These are phyloP conservation scores for Phaseolus lunatus DNA, from an alignment of 306 rosid species.

Conservation along the genomic window DNA sequence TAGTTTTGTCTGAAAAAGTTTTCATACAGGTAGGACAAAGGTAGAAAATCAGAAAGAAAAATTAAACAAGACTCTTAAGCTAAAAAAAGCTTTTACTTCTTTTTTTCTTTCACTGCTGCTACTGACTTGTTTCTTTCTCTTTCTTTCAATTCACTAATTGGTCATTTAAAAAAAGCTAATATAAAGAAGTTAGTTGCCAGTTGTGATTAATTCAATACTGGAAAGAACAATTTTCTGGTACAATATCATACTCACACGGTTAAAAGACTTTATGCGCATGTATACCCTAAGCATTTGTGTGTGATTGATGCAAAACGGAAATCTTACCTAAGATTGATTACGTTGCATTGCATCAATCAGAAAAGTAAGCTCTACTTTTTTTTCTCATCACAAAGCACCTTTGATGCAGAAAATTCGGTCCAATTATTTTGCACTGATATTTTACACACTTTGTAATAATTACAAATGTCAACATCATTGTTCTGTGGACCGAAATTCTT, in stretches of 20 bases:
- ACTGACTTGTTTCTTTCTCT: too few species aligned
- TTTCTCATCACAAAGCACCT: not conserved
- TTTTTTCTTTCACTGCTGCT: too few species aligned
- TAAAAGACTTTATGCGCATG: not conserved
- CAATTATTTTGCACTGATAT: not conserved
- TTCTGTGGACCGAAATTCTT: not conserved
- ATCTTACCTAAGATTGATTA: conserved; percentile 10
- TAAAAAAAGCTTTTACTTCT: too few species aligned
- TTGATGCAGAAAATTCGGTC: not conserved
- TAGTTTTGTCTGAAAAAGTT: too few species aligned
- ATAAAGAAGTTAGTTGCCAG: too few species aligned
- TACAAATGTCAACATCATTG: conserved; percentile 31
- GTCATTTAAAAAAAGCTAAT: not conserved
- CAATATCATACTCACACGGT: too few species aligned
- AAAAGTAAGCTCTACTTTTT: not conserved
- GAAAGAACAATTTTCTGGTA: too few species aligned
- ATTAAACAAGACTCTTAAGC: too few species aligned
- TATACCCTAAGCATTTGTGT: not conserved
- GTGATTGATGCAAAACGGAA: not conserved
- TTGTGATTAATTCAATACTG: too few species aligned
- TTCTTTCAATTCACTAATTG: too few species aligned
- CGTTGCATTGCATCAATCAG: not conserved
- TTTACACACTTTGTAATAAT: not conserved
- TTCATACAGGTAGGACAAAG: too few species aligned
- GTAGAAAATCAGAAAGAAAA: too few species aligned